Conservation (phyloP, 1,139 yeast genomes). For the Yamadazyma buinensis region DNA sequence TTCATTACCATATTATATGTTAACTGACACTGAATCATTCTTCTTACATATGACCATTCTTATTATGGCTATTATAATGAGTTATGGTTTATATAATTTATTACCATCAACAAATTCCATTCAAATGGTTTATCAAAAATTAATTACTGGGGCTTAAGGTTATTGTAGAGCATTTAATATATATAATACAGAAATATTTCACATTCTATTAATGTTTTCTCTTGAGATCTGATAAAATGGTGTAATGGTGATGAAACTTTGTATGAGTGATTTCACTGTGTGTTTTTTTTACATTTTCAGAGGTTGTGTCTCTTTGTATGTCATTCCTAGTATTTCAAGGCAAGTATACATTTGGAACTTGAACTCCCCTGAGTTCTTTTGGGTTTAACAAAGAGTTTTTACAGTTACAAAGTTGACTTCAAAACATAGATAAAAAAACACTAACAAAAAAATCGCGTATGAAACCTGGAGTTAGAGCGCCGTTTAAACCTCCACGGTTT, state of each 20-base stretch:
- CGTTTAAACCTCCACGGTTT: conserved; percentile 17
- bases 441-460: conserved; percentile 3
- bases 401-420: too few relatives aligned
- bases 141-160: neutral
- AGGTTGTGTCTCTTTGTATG: too few relatives aligned
- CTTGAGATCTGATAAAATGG: too few relatives aligned
- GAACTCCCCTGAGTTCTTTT: too few relatives aligned
- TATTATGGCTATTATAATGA: conserved; percentile 2
- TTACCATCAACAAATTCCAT: conserved; percentile 2
- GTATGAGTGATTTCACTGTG: too few relatives aligned
- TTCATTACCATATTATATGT: conserved; percentile 38
- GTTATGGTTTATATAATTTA: conserved; percentile 6
- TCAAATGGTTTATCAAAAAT: conserved; percentile 1
- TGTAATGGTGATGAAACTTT: too few relatives aligned
- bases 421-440: too few relatives aligned
- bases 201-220: too few relatives aligned
- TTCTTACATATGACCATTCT: conserved; percentile 7
- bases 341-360: too few relatives aligned
- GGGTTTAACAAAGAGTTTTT: too few relatives aligned
- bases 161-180: neutral
- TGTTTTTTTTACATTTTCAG: too few relatives aligned
- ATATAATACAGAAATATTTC: neutral
- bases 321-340: too few relatives aligned
- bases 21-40: conserved; percentile 28
- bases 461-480: conserved; percentile 7